These are phyloP conservation scores for Leishmania mexicana DNA, from an alignment of 208 protist genomes.

Conservation along the genomic window DNA sequence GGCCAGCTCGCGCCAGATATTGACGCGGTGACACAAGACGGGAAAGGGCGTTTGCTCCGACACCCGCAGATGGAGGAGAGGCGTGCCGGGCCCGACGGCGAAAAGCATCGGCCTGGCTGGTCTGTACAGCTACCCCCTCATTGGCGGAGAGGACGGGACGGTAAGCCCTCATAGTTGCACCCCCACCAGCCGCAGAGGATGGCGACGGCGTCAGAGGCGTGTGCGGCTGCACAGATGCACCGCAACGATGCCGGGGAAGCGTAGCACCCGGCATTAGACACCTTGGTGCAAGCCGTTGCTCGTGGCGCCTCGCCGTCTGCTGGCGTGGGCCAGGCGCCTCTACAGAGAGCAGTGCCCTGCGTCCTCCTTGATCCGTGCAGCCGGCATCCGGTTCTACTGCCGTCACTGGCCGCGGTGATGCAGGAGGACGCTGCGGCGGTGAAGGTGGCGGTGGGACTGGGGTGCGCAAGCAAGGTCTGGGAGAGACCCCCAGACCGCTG, in stretches of 20 bases:
- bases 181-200: background rate
- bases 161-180: background rate
- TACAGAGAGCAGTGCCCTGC: background rate
- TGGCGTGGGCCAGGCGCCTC: background rate
- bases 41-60: background rate
- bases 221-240: background rate
- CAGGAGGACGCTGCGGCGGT: slow-evolving; percentile 1
- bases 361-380: background rate
- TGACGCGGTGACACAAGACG: background rate
- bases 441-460: background rate
- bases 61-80: slow-evolving; percentile 3
- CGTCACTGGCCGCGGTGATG: background rate
- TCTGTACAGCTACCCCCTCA: background rate
- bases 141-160: background rate
- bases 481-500: background rate
- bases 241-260: background rate
- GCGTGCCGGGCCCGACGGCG: slow-evolving; percentile 10
- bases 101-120: background rate
- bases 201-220: slow-evolving; percentile 1
- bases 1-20: slow-evolving; percentile 2
- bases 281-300: background rate
- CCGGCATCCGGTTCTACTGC: background rate
- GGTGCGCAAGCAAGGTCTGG: background rate
- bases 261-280: background rate
- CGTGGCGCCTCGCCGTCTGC: background rate